phyloP scores from a whole-genome alignment of 108 stramenopile genomes.

The Seminavis robusta region DNA sequence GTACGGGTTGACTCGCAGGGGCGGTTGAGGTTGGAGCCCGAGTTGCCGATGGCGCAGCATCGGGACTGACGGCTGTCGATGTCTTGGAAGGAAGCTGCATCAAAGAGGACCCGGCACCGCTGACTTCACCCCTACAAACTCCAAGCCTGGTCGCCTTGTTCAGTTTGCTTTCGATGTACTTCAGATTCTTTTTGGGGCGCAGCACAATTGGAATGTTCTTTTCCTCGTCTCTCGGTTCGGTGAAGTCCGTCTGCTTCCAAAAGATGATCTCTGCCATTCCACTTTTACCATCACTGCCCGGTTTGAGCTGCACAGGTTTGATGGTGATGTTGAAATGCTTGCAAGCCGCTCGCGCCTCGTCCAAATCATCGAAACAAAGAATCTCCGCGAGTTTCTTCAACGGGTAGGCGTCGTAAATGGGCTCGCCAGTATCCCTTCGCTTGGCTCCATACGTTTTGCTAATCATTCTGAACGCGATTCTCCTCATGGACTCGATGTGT shows the following conservation, averaged over 20 bases:
- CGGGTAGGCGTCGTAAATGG: conserved; percentile 78
- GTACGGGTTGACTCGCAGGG: not conserved
- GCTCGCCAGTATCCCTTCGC: conserved; percentile 62
- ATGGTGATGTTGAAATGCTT: conserved; percentile 76
- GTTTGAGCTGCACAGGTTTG: conserved; percentile 31
- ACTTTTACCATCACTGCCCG: not conserved
- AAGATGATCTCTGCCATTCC: conserved; percentile 35
- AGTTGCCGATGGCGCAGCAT: not conserved
- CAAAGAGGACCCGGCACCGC: conserved; percentile 61
- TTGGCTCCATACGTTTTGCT: conserved; percentile 66
- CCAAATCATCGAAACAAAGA: conserved; percentile 77
- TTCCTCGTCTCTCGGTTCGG: conserved; percentile 69
- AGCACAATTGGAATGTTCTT: conserved; percentile 62
- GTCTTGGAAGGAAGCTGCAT: conserved; percentile 8
- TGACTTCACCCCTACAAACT: conserved; percentile 81
- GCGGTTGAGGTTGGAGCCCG: not conserved
- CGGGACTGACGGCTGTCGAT: conserved; percentile 7
- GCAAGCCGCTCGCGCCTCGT: conserved; percentile 75
- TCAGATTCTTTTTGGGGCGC: conserved; percentile 77
- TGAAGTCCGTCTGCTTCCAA: conserved; percentile 69
- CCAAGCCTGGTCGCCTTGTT: conserved; percentile 73
- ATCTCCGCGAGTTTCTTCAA: conserved; percentile 52
- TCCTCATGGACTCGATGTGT: conserved; percentile 83
- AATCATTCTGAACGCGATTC: conserved; percentile 73
- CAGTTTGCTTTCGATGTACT: conserved; percentile 81